Evolutionary conservation across 2,329 filamentous ascomycete species (phyloP), one percentile per base, ranked within the genome.

Genomic region (Fusarium chuoi): DNA sequence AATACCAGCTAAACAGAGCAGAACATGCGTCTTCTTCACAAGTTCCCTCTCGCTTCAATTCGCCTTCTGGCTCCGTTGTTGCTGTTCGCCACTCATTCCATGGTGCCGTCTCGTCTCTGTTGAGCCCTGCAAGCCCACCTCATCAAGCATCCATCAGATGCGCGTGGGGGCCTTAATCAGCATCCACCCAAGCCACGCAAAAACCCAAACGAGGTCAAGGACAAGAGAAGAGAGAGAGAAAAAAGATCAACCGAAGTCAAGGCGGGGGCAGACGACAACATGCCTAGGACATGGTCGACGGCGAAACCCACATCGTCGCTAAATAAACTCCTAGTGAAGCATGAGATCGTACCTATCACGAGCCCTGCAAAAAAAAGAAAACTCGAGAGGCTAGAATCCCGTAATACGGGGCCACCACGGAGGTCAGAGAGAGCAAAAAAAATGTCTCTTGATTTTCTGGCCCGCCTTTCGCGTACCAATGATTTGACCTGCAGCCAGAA

Each of bases 271-370:
- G 49, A 65, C 44, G 49, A 52, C 41, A 51, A 57, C 54, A 63
- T 70, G 65, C 30, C 30, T 33, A 33, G 30, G 56, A 57, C 48
- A 59, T 70, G 60, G 65, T 58, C 61, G 52, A 61, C 35, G 46
- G 66, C 33, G 45, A 62, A 68, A 64, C 68, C 69, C 64, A 70
- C 69, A 52, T 44, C 20, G 30, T 63, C 38, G 39, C 33, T 41
- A 48, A 71, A 30, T 45, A 55, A 55, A 55, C 30, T 45, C 24
- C 58, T 60, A 58, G 54, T 57, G 58, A 68, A 55, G 57, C 44
- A 59, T 33, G 28, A 55, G 42, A 64, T 64, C 55, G 51, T 70
- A 57, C 71, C 71, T 74, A 74, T 74, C 71, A 74, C 26, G 54
- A 60, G 59, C 62, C 49, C 35, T 38, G 62, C 44, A 74, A 71